Evolutionary conservation across 331 rosid genomes (phyloP).

Genomic region (Acacia pycnantha): DNA sequence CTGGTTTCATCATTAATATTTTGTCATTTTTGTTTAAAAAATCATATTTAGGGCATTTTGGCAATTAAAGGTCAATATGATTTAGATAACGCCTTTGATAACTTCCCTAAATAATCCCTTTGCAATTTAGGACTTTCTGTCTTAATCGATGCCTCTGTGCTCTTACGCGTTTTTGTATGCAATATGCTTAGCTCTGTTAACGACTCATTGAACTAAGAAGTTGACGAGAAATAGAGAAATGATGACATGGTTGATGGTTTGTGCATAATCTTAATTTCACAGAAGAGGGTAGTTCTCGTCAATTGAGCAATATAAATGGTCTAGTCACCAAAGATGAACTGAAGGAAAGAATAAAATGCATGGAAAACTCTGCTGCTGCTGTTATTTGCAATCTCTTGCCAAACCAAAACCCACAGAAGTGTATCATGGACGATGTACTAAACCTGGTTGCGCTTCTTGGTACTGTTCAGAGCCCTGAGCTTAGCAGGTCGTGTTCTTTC

Average conservation of each 20-base stretch:
- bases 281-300: slow-evolving; percentile 31
- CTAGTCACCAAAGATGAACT: slow-evolving; percentile 37
- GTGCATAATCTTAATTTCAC: slow-evolving; percentile 1
- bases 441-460: slow-evolving; percentile 76
- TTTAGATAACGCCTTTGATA: not conserved
- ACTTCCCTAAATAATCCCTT: not conserved
- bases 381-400: slow-evolving; percentile 27
- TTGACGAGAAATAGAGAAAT: not conserved
- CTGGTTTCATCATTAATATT: not conserved
- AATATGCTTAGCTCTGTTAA: not conserved
- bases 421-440: slow-evolving; percentile 45
- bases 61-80: not conserved
- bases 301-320: not conserved
- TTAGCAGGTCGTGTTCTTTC: slow-evolving; percentile 59
- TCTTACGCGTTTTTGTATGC: not conserved
- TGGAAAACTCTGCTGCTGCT: slow-evolving; percentile 46
- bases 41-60: not conserved
- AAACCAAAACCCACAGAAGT: not conserved
- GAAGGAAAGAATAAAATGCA: slow-evolving; percentile 30
- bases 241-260: not conserved
- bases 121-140: not conserved
- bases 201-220: not conserved
- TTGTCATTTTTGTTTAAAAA: not conserved
- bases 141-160: not conserved
- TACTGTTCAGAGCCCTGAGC: slow-evolving; percentile 45